Base-by-base conservation (phyloP, 345 rosid genomes). In the Conringia planisiliqua region DNA sequence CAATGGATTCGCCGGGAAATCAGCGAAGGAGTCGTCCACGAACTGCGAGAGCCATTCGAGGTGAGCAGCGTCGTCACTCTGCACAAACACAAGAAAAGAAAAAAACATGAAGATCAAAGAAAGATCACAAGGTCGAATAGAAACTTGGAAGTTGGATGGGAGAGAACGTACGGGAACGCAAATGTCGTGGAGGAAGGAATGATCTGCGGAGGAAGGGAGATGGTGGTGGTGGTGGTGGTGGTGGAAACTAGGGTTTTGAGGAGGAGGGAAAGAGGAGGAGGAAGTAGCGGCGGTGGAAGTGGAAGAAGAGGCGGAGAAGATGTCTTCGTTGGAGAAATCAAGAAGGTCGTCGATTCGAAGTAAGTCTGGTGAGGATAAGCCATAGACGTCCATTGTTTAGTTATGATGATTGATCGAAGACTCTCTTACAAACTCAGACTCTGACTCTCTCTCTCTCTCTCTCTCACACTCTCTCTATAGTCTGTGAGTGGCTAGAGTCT, bases 41-140 rank as follows among this genome's bases (percentile, higher is more conserved):
- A 92, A 87, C 51, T 74, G 87, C 12, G 96, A 90, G 9, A 92
- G 79, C 97, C 96, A 90, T 59, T 92, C 97, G 14, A 92, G 71
- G 78, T 92, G 93, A 14, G 97, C 97, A 48, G 85, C 89, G 42
- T 92, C 96, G 66, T 92, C 94, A 69, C 79, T 83, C 97, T 92
- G 66, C 18, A 24, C 17, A 11, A 1, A 66, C 17, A 24, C 22
- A 11, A 1, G 40, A 14, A 26, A 36, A 4, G 27, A 62, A 9
- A 17, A 2, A n/a, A 11, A 50, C 24, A 57, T 35, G 1, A 68
- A 18, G 26, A 36, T 4, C 33, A 58, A 16, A 38, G 1, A 22
- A 8, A 42, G 33, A 46, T 39, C 32, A 48, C 1, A 52, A 42
- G 50, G 6, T 30, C 24, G 4, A 54, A 61, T 2, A 6, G 5